Percentiles rank a stretch among this genome's conserved stretches.
Evolutionary conservation across 2,329 filamentous ascomycete genomes (phyloP).

Genomic region (Calonectria multiphialidica): DNA sequence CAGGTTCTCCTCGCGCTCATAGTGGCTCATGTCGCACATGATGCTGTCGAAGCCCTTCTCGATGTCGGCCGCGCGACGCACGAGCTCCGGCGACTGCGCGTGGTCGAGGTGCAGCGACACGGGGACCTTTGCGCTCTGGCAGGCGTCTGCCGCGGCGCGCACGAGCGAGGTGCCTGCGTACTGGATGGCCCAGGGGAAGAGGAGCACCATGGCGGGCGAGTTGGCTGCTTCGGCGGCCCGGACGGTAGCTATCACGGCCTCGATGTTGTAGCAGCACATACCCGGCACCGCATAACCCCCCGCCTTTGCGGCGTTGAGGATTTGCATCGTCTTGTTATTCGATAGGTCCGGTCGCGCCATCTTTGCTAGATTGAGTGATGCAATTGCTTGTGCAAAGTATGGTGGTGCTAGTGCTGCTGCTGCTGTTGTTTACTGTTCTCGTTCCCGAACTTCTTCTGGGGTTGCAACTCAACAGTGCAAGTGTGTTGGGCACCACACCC

Average conservation of each 20-base stretch:
- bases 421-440: not conserved
- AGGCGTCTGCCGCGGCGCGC: slow-evolving; percentile 66
- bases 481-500: not conserved
- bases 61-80: slow-evolving; percentile 62
- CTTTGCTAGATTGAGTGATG: not conserved
- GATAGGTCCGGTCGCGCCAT: slow-evolving; percentile 16
- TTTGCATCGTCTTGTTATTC: slow-evolving; percentile 25
- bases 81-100: slow-evolving; percentile 71
- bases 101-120: slow-evolving; percentile 76
- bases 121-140: slow-evolving; percentile 66
- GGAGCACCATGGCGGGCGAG: slow-evolving; percentile 75
- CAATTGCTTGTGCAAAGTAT: not conserved
- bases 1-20: slow-evolving; percentile 78
- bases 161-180: slow-evolving; percentile 70
- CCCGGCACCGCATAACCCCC: slow-evolving; percentile 63
- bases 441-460: no score
- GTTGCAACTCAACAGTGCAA: not conserved
- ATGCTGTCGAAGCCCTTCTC: slow-evolving; percentile 72
- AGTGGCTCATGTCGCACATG: slow-evolving; percentile 84
- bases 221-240: slow-evolving; percentile 75
- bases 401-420: not conserved
- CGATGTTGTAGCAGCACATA: slow-evolving; percentile 75
- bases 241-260: slow-evolving; percentile 76
- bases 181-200: slow-evolving; percentile 79
- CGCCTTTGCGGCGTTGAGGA: slow-evolving; percentile 30